Base-by-base conservation (phyloP, 345 rosid species). In the Reutealis trisperma region DNA sequence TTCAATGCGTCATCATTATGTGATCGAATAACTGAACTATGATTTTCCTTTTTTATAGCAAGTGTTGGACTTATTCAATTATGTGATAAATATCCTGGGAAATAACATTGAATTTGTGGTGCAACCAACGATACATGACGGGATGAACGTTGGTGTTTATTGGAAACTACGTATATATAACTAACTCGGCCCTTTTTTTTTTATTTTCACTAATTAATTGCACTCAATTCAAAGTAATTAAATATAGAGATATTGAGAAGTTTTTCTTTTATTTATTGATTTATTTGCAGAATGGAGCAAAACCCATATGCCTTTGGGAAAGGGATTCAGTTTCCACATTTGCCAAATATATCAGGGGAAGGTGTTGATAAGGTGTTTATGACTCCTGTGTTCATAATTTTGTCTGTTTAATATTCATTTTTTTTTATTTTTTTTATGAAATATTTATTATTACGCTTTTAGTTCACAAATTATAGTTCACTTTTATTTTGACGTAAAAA, bases 341-440 rank as follows among this genome's bases (percentile, higher is more conserved):
- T 87, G 89, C 82, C 97, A 95, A 59, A 30, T 60, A 66, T 95
- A 91, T 85, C 89, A 84, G 1, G 98, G 98, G 69, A 91, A 74
- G 78, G 83, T 87, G 24, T 13, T 86, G 19, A 89, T 93, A 77
- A 90, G 93, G 98, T 91, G 30, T 21, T 3, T 21, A 1, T 7
- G 59, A 42, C 7, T 11, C 11, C 27, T 13, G 4, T 18, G 34
- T 14, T 7, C 57, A 13, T 52, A 52, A 52, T 52, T 52, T 52
- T 13, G 57, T 4, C 19, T 47, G 14, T 47, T 47, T 47, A 47
- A 12, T 47, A 47, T 47, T 37, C 51, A 47, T 47, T 9, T 10
- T 47, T 45, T 45, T 45, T 45, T 45, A 45, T 9, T 45, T 45
- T 34, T 34, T 27, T 34, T 0, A 34, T 34, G 37, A 34, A 34